Evolutionary conservation across 1,284 basidiomycete genomes (phyloP), one percentile per base, ranked within the genome.

Genomic region (Apiotrichum brassicae): DNA sequence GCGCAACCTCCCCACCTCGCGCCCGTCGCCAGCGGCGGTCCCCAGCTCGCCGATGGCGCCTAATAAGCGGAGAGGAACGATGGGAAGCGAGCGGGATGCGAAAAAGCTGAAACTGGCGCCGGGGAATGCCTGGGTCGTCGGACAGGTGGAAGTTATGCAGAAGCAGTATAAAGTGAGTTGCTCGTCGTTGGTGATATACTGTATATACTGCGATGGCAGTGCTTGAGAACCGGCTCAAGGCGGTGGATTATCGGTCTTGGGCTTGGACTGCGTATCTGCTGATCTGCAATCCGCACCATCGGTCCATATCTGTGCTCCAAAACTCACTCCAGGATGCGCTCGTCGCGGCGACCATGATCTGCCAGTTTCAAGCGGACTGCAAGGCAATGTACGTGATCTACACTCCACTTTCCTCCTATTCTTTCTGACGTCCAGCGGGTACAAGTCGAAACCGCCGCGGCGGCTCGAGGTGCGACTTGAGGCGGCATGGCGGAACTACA

Each of bases 401-500:
- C n/a, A 14, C 22, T 24, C 26, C 8, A n/a, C 20, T 22, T 16
- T 19, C 53, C 53, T 7, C n/a, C 34, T 18, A 26, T 18, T 11
- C 9, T 18, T 9, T n/a, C 33, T 36, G 43, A 52, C 13, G 8
- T 38, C 30, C 51, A 56, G 42, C 43, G 48, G 46, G 32, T 49
- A 56, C 46, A 42, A 22, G 30, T 28, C 37, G n/a, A 36, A 36
- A 12, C 43, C 49, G 1, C 61, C 62, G 3, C 34, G 43, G 14
- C 54, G 60, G 20, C 57, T 66, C 28, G 49, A 52, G 25, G 34
- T 49, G 22, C 51, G 56, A 12, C 53, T 64, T 4, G 56, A 60
- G 14, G 33, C 42, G 9, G 54, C 57, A n/a, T 63, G 64, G 63
- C 45, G 50, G 9, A 49, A 50, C 39, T 66, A 66, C 51, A 57